A percentile compares a stretch with the other conserved stretches of the same genome.
Conservation (phyloP, 805 yeast genomes). For the Myxozyma vanderwaltii region DNA sequence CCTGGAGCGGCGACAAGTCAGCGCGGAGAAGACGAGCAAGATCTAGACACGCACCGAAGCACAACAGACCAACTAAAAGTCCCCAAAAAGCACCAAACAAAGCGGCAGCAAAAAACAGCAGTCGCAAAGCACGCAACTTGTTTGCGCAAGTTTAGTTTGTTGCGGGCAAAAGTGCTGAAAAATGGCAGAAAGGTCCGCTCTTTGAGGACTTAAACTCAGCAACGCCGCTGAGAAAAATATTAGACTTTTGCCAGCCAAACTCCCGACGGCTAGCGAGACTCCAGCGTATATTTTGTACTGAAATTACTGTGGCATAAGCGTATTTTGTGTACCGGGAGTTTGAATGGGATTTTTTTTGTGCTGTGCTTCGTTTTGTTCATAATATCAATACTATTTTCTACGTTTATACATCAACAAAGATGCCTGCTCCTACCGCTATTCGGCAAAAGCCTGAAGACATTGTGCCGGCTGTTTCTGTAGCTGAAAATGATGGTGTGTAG, state of each 20-base stretch:
- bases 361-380: no score
- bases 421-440: conserved; percentile 61
- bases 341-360: neutral
- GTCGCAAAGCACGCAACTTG: no score
- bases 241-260: conserved; percentile 6
- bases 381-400: no score
- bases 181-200: no score
- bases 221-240: neutral
- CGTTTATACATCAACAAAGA: conserved; percentile 29
- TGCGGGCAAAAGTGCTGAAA: no score
- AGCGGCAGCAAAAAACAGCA: no score
- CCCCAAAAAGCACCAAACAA: no score
- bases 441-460: conserved; percentile 37
- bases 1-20: no score
- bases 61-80: no score
- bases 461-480: conserved; percentile 1
- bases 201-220: neutral
- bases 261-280: conserved; percentile 1
- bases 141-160: no score
- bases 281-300: neutral
- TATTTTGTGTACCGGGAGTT: conserved; percentile 21
- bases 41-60: neutral
- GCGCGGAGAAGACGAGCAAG: neutral
- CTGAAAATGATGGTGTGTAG: conserved; percentile 20
- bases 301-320: neutral